A percentile compares a stretch with the other conserved stretches of the same genome.
These are phyloP conservation scores for Sarcomyxa edulis DNA, from an alignment of 768 basidiomycete genomes.

Conservation along the genomic window DNA sequence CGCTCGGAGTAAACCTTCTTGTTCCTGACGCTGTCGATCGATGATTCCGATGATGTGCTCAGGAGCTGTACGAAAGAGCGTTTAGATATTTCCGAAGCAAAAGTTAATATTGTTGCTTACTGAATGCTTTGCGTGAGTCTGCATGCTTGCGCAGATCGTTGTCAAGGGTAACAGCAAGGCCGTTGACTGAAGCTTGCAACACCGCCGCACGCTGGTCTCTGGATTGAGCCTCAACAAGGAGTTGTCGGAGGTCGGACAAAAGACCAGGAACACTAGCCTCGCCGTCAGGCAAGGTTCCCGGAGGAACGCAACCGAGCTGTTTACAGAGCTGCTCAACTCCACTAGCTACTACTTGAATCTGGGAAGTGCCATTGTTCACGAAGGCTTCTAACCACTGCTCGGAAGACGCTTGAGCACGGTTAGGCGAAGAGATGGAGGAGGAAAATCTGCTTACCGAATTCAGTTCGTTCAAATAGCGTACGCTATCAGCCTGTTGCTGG, in stretches of 20 bases:
- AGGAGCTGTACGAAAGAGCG: slow-evolving; percentile 33
- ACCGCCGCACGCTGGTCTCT: slow-evolving; percentile 29
- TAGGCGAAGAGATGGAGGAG: not conserved
- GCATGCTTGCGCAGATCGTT: slow-evolving; percentile 20
- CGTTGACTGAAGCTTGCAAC: slow-evolving; percentile 35
- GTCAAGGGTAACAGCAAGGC: slow-evolving; percentile 25
- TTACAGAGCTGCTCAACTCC: slow-evolving; percentile 57
- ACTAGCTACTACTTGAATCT: slow-evolving; percentile 57
- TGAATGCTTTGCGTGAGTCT: slow-evolving; percentile 13
- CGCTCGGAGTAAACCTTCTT: slow-evolving; percentile 62
- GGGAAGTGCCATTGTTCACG: slow-evolving; percentile 69
- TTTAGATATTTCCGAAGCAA: slow-evolving; percentile 9
- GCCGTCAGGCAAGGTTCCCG: slow-evolving; percentile 5
- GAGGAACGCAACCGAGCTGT: slow-evolving; percentile 36
- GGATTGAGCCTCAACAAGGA: slow-evolving; percentile 25
- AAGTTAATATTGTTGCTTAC: slow-evolving; percentile 6
- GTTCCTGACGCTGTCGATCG: slow-evolving; percentile 65
- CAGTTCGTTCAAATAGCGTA: slow-evolving; percentile 74
- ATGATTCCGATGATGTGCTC: slow-evolving; percentile 58
- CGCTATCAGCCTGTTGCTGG: slow-evolving; percentile 70
- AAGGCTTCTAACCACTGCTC: slow-evolving; percentile 81
- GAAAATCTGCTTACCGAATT: slow-evolving; percentile 46
- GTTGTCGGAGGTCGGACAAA: slow-evolving; percentile 30
- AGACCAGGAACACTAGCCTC: slow-evolving; percentile 22
- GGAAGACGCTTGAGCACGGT: slow-evolving; percentile 9